Base-by-base conservation (phyloP, 2,329 filamentous ascomycete species). In the Paecilomyces variotii region DNA sequence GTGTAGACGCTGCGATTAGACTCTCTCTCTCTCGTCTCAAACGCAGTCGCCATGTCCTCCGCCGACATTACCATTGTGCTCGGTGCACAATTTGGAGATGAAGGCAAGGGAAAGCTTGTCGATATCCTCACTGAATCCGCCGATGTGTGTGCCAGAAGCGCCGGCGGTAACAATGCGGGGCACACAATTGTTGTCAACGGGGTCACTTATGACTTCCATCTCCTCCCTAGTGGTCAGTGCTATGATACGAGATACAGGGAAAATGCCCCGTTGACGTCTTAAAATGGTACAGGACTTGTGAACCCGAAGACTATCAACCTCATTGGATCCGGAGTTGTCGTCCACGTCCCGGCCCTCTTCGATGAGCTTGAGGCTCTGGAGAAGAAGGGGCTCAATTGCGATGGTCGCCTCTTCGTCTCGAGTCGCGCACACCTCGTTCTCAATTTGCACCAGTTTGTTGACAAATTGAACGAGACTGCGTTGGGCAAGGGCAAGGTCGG, bases 31-130 rank as follows among this genome's bases (percentile, higher is more conserved):
- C 39, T 19, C 14, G 39, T 45, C n/a, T 45, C 39, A 10, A 45
- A 45, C 6, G 7, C 39, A 6, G 35, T 19, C 35, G n/a, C n/a
- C 39, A 45, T 45, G 39, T 45, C 39, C 9, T 45, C 39, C n/a
- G 12, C 39, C 39, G n/a, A n/a, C n/a, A 72, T 78, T 58, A 75
- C 76, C 55, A 72, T 79, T 57, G 75, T 79, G 64, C 66, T 79
- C 55, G 77, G 77, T 60, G 70, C 73, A 63, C 77, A 79, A 70
- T 79, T 76, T 73, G 77, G 77, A 65, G 77, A 79, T 71, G 77
- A 79, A 72, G 77, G 77, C 59, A 79, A 79, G 68, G 77, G 77
- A 55, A 79, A 79, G 67, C 76, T 79, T 50, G 77, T 76, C 62
- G 77, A 79, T 62, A 74, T 78, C 65, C 74, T 79, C 76, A 58